Conservation (phyloP, 2,329 filamentous ascomycete genomes). For the Pezicula carpinea region DNA sequence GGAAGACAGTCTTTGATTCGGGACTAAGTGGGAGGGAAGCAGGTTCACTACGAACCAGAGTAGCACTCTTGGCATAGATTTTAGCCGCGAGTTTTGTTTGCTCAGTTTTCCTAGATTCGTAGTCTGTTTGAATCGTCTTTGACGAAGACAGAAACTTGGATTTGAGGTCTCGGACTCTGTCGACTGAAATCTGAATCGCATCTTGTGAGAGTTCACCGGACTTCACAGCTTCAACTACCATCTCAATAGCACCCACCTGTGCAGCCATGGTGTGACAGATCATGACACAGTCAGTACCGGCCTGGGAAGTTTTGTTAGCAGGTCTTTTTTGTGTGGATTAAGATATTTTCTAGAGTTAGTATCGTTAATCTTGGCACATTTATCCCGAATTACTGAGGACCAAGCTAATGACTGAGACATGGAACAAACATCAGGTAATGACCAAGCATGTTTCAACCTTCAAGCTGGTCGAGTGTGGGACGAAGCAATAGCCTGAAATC, state of each 20-base stretch:
- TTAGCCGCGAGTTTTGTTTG: conserved; percentile 25
- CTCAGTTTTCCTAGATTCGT: conserved; percentile 16
- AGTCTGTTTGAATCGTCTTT: conserved; percentile 24
- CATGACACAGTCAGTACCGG: conserved; percentile 40
- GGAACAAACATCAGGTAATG: too few species aligned
- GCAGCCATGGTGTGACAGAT: conserved; percentile 38
- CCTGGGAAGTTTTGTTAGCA: conserved; percentile 12
- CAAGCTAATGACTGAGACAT: too few species aligned
- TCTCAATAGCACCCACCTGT: conserved; percentile 35
- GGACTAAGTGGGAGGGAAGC: conserved; percentile 27
- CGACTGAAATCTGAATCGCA: conserved; percentile 30
- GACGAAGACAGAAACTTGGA: conserved; percentile 19
- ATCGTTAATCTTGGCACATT: too few species aligned
- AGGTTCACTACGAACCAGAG: conserved; percentile 31
- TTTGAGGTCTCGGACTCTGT: conserved; percentile 33
- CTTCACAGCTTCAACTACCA: conserved; percentile 32
- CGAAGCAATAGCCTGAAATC: not conserved
- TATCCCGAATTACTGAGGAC: too few species aligned
- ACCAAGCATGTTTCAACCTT: too few species aligned
- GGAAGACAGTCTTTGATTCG: conserved; percentile 28
- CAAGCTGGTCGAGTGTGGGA: too few species aligned
- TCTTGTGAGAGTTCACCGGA: conserved; percentile 29
- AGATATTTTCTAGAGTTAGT: not conserved
- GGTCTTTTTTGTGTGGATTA: not conserved
- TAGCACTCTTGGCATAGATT: conserved; percentile 35